Evolutionary conservation across 2,329 filamentous ascomycete genomes (phyloP), one percentile per base, ranked within the genome.

Genomic region (Hypoxylon sp.): DNA sequence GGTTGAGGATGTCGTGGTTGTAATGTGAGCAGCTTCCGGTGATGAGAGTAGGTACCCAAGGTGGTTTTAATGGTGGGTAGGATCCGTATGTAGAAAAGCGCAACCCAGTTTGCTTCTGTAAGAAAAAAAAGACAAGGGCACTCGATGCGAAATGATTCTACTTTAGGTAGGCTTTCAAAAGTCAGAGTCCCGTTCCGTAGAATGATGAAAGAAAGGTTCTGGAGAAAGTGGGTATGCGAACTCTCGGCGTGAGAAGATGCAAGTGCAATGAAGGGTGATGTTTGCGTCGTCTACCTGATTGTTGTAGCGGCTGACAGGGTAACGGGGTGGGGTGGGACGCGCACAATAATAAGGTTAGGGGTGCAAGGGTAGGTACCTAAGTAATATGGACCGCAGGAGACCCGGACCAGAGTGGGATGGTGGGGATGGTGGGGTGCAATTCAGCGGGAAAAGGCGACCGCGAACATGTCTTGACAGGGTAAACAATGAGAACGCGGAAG

Each of bases 251-350:
- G 38, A 40, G 11, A 59, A 26, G 33, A 40, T 51, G 33, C 28
- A n/a, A n/a, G n/a, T n/a, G n/a, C n/a, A n/a, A 50, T 20, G 18
- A 32, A 50, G 46, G 20, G 44, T n/a, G 33, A 26, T 65, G 42
- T 44, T 65, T 53, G 46, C 58, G 63, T 62, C 28, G 3, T 49
- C 28, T 49, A 44, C 22, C 51, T 54, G 48, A 56, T 38, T 61
- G 54, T 50, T 61, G 52, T 61, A 26, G 52, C 54, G 38, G 51
- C 55, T 64, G 49, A 49, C 49, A 32, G 54, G 64, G 54, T 67
- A 56, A 59, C 54, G 36, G 51, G 58, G 59, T 66, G 49, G 61
- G 49, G 61, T 44, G 38, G 40, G 26, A 56, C 49, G 48, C 30
- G 52, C 53, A 50, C 51, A 62, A 62, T 44, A 38, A 48, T 64